phyloP scores from a whole-genome alignment of 192 early-diverging fungal species.

The Geosiphon pyriformis region DNA sequence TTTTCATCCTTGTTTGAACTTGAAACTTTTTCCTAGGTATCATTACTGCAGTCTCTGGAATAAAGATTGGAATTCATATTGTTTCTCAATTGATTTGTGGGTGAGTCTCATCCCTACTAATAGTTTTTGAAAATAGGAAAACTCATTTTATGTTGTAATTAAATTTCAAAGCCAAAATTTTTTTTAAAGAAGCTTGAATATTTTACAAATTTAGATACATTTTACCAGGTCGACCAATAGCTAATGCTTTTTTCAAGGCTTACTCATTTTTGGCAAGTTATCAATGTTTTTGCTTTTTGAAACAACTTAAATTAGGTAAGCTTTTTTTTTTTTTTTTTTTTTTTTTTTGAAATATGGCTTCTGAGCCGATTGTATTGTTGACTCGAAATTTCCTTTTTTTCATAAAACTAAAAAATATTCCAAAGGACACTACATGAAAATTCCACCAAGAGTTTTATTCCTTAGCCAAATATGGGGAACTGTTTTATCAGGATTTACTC shows the following conservation, averaged over 20 bases:
- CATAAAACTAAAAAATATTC: background rate
- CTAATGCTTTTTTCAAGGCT: constrained; percentile 54
- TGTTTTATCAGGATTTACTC: constrained; percentile 33
- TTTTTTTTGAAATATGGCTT: no score
- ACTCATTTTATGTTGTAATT: constrained; percentile 35
- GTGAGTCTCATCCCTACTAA: no score
- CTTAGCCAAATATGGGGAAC: constrained; percentile 55
- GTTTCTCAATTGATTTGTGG: constrained; percentile 57
- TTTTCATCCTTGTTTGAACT: constrained; percentile 51
- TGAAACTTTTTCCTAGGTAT: constrained; percentile 68
- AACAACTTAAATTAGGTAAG: constrained; percentile 65
- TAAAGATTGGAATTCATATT: constrained; percentile 49
- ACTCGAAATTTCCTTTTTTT: no score
- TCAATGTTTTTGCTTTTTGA: constrained; percentile 68
- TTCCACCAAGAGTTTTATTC: constrained; percentile 62
- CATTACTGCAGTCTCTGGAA: constrained; percentile 49
- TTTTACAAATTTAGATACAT: constrained; percentile 54
- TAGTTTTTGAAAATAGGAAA: background rate
- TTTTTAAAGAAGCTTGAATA: no score
- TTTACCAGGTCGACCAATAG: constrained; percentile 50
- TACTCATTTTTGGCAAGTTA: constrained; percentile 50
- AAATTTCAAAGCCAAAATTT: no score
- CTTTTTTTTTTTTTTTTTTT: no score
- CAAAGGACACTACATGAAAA: constrained; percentile 63
- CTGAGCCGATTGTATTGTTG: no score